phyloP scores from a whole-genome alignment of 805 yeast genomes.

The Suhomyces sp. region DNA sequence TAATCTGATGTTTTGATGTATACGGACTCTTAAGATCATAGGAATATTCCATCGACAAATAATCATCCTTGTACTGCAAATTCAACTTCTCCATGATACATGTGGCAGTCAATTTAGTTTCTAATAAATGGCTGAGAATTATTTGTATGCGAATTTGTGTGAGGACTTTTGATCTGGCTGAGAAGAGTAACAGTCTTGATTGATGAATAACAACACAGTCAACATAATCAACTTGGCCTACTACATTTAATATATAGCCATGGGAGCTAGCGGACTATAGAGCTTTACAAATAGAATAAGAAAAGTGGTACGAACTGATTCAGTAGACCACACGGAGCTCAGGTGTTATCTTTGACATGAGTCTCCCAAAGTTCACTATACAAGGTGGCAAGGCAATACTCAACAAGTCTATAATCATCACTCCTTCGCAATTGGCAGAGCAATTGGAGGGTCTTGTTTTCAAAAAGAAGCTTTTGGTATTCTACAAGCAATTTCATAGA shows the following conservation, averaged over 20 bases:
- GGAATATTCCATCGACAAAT: not conserved
- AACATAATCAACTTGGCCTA: conserved; percentile 3
- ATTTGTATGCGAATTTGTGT: too few relatives aligned
- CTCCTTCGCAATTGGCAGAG: not conserved
- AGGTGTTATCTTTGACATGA: too few relatives aligned
- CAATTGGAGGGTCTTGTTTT: conserved; percentile 4
- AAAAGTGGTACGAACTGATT: too few relatives aligned
- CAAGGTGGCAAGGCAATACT: conserved; percentile 6
- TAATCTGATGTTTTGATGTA: too few relatives aligned
- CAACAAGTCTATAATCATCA: not conserved
- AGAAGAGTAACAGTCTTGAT: not conserved
- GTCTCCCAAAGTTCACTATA: conserved; percentile 3
- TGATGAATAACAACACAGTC: conserved; percentile 4
- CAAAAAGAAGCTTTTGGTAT: conserved; percentile 14
- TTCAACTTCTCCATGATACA: not conserved
- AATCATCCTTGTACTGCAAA: not conserved
- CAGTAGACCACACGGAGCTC: too few relatives aligned
- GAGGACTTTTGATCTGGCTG: too few relatives aligned
- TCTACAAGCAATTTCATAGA: conserved; percentile 34
- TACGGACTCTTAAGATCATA: too few relatives aligned
- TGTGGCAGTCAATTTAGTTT: too few relatives aligned
- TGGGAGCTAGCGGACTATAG: too few relatives aligned
- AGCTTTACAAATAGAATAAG: too few relatives aligned
- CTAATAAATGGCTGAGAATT: too few relatives aligned
- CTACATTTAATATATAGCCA: too few relatives aligned